These are phyloP conservation scores for Goffeauzyma gilvescens DNA, from an alignment of 768 basidiomycete species.

Conservation along the genomic window DNA sequence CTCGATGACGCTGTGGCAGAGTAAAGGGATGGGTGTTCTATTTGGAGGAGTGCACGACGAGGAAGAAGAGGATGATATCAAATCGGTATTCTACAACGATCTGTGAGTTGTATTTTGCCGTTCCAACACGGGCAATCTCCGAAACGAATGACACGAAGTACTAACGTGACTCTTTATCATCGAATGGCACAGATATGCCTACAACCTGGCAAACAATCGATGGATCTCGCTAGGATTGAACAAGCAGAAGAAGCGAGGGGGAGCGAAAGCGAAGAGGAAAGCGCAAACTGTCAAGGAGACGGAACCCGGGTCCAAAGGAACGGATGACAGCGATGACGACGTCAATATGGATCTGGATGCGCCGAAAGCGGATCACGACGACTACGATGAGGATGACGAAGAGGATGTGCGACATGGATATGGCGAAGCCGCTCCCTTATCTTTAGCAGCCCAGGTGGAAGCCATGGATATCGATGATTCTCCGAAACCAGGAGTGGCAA, in stretches of 20 bases:
- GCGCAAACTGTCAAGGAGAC: conserved; percentile 29
- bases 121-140: not conserved
- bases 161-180: not conserved
- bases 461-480: not conserved
- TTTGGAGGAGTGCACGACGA: conserved; percentile 83
- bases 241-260: conserved; percentile 43
- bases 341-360: conserved; percentile 31
- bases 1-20: conserved; percentile 64
- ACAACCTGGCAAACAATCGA: conserved; percentile 46
- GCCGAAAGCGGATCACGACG: conserved; percentile 14
- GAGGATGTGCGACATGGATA: conserved; percentile 26
- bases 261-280: conserved; percentile 35
- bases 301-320: conserved; percentile 12
- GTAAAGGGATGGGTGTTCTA: conserved; percentile 50
- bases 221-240: conserved; percentile 60
- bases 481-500: not conserved
- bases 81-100: conserved; percentile 75
- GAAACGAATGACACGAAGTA: not conserved
- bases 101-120: conserved; percentile 38
- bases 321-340: conserved; percentile 22
- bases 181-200: conserved; percentile 44
- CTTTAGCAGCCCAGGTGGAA: not conserved
- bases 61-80: conserved; percentile 66
- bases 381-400: conserved; percentile 37
- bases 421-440: not conserved